Evolutionary conservation across 2,329 filamentous ascomycete genomes (phyloP), one percentile per base, ranked within the genome.

Genomic region (Apiospora marii): DNA sequence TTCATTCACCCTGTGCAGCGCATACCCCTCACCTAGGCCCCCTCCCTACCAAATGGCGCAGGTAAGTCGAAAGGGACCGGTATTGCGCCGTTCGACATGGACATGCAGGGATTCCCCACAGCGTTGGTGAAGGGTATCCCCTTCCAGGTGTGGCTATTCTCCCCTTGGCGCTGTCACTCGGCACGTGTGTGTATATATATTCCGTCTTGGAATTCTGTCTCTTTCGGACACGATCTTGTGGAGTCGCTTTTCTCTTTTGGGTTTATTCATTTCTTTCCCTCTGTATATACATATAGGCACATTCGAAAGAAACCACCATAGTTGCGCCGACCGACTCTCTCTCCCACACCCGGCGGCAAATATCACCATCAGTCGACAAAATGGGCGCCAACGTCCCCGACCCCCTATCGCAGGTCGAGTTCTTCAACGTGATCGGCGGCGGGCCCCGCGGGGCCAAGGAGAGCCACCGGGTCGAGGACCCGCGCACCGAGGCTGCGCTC

Each of bases 341-440:
- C 10, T 19, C 27, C 27, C 27, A 30, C 6, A 41, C 37, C 46
- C 22, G 22, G 16, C 30, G 30, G 7, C 53, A 34, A 24, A 51
- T 10, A n/a, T 22, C 7, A 34, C 1, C 30, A 12, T 22, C 51
- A 16, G 30, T 10, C 51, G 4, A 12, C 58, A 41, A 37, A 1
- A 64, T 64, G 58, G 58, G 58, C 10, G 37, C 58, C 34, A 64
- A 64, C 58, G 58, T 41, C 58, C 34, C 34, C 58, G 58, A 64
- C 12, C 34, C 58, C 58, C 58, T 64, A 7, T 48, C 67, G 19
- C 67, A 68, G 4, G 46, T 77, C 67, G 72, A 80, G 72, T 87
- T 87, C 76, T 82, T 78, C 79, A 87, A 87, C 77, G 78, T 85
- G 72, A 81, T 87, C 76, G 83, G 85, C 75, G 84, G 84, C 61